phyloP scores from a whole-genome alignment of 2,329 filamentous ascomycete genomes.

The Beauveria brongniartii region DNA sequence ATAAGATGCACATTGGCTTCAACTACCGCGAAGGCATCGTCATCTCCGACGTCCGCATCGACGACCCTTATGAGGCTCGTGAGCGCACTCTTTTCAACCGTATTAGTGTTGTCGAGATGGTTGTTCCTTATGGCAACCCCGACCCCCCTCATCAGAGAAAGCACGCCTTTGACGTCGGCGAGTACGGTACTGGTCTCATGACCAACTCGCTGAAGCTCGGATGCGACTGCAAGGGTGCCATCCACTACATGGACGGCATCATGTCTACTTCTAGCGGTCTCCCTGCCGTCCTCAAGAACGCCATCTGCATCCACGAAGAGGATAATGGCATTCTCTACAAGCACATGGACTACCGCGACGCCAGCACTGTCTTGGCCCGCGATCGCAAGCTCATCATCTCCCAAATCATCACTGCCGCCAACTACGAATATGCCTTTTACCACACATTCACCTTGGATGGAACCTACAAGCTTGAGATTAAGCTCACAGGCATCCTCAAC shows the following conservation, averaged over 20 bases:
- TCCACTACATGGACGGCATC: constrained; percentile 46
- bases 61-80: constrained; percentile 35
- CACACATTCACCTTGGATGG: constrained; percentile 44
- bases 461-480: constrained; percentile 53
- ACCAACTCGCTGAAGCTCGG: constrained; percentile 59
- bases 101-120: constrained; percentile 62
- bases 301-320: constrained; percentile 30
- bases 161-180: constrained; percentile 62
- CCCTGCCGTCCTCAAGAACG: constrained; percentile 56
- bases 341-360: constrained; percentile 55
- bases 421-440: constrained; percentile 51
- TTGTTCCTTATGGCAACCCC: constrained; percentile 59
- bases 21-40: constrained; percentile 64
- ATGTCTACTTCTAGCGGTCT: constrained; percentile 64
- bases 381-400: constrained; percentile 54
- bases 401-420: constrained; percentile 57
- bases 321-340: constrained; percentile 55
- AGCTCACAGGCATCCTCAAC: constrained; percentile 43
- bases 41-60: constrained; percentile 60
- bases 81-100: constrained; percentile 58
- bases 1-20: constrained; percentile 64
- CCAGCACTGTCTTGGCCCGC: constrained; percentile 48
- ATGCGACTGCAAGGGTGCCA: constrained; percentile 64
- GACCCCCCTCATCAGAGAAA: constrained; percentile 57
- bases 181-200: constrained; percentile 55